Percentiles rank a stretch among this genome's conserved stretches.
Evolutionary conservation across 768 basidiomycete species (phyloP).

Genomic region (Rhodotorula graminis): DNA sequence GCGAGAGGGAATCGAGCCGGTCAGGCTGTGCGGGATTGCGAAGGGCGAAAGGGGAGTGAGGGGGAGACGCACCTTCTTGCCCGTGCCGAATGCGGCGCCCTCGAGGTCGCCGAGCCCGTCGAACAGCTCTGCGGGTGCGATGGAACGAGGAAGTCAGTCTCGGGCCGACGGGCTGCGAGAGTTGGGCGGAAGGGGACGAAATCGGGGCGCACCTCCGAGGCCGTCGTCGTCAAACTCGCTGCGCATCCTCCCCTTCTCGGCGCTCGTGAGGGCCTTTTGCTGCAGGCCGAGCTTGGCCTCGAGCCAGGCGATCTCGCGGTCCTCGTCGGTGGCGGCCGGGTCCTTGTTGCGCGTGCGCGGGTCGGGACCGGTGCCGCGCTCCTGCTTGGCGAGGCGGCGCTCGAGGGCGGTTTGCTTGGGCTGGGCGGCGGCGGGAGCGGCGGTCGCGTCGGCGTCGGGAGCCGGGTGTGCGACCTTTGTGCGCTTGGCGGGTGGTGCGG

Average conservation of each 20-base stretch:
- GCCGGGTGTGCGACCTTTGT: background rate
- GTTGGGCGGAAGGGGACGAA: background rate
- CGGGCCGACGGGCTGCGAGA: too few species aligned
- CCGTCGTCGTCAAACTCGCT: conserved; percentile 66
- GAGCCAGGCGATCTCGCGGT: conserved; percentile 75
- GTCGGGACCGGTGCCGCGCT: conserved; percentile 13
- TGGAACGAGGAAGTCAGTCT: background rate
- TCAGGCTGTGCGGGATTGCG: background rate
- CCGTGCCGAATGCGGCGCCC: conserved; percentile 43
- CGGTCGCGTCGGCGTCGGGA: background rate
- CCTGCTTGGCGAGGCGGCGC: conserved; percentile 30
- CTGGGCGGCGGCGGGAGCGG: background rate
- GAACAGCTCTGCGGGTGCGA: conserved; percentile 53
- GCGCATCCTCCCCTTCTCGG: conserved; percentile 50
- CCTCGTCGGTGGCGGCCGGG: conserved; percentile 60
- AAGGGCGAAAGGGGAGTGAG: conserved; percentile 21
- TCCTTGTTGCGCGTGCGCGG: conserved; percentile 6
- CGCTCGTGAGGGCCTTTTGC: conserved; percentile 43
- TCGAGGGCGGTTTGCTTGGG: conserved; percentile 38
- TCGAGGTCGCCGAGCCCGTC: conserved; percentile 52
- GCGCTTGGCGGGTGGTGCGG: background rate
- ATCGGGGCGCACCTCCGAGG: conserved; percentile 61
- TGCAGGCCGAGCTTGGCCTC: conserved; percentile 68
- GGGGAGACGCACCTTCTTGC: conserved; percentile 45
- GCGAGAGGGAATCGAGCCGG: background rate